These are phyloP conservation scores for Ramalina intermedia DNA, from an alignment of 495 filamentous ascomycete species.

Conservation along the genomic window DNA sequence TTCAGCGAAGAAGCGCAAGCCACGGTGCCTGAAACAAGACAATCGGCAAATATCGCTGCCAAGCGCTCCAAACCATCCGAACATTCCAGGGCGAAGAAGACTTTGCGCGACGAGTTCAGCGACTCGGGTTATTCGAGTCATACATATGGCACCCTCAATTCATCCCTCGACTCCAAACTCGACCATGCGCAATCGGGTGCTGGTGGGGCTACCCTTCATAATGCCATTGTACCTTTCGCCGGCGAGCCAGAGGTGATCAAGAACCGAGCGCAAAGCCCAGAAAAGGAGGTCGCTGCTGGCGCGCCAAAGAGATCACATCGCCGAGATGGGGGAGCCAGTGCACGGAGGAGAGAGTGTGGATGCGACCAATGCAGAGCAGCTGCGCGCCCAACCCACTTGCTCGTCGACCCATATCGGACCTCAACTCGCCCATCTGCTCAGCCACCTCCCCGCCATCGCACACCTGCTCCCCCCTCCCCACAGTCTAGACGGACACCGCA, in stretches of 20 bases:
- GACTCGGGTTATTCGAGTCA: slow-evolving; percentile 55
- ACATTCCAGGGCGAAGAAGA: slow-evolving; percentile 20
- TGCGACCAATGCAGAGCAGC: slow-evolving; percentile 4
- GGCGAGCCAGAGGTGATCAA: background rate
- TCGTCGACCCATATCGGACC: background rate
- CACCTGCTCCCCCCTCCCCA: background rate
- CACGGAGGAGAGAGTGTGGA: background rate
- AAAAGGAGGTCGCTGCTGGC: slow-evolving; percentile 1
- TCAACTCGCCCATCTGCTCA: background rate
- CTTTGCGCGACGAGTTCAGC: slow-evolving; percentile 32
- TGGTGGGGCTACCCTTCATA: slow-evolving; percentile 14
- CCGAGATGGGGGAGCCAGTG: slow-evolving; percentile 15
- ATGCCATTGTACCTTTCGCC: background rate
- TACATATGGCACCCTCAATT: slow-evolving; percentile 39
- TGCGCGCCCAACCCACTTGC: slow-evolving; percentile 3
- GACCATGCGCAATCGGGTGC: slow-evolving; percentile 29
- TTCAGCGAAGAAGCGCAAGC: slow-evolving; percentile 38
- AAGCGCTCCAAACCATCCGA: slow-evolving; percentile 33
- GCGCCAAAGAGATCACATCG: slow-evolving; percentile 21
- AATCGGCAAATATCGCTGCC: slow-evolving; percentile 37
- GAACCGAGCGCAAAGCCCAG: slow-evolving; percentile 10
- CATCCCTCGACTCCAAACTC: slow-evolving; percentile 32
- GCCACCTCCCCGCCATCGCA: background rate
- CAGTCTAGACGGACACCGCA: slow-evolving; percentile 3
- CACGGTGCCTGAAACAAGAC: slow-evolving; percentile 32